These are phyloP conservation scores for Phytopythium ostracodes DNA, from an alignment of 352 stramenopile species.

Conservation along the genomic window DNA sequence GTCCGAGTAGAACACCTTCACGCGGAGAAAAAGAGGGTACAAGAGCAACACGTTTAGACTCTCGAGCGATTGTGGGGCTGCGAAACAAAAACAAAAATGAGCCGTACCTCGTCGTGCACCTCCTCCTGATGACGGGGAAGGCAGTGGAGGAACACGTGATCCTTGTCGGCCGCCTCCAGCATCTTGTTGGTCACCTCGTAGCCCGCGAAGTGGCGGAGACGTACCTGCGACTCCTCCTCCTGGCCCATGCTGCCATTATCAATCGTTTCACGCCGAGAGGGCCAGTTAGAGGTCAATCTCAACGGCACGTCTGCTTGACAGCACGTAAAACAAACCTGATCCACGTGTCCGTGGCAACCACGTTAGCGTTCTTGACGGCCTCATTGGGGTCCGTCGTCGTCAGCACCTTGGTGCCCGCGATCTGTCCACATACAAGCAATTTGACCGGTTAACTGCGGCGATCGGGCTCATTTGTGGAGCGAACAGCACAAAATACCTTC, in stretches of 20 bases:
- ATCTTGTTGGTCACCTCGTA: constrained; percentile 94
- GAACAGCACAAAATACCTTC: constrained; percentile 17
- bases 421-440: constrained; percentile 12
- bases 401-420: constrained; percentile 64
- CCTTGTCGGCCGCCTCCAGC: constrained; percentile 84
- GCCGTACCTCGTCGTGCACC: constrained; percentile 92
- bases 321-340: constrained; percentile 49
- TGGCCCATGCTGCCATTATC: constrained; percentile 83
- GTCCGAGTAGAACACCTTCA: constrained; percentile 92
- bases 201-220: constrained; percentile 92
- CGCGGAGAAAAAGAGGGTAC: background rate
- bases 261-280: too few relatives aligned
- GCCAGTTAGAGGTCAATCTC: background rate
- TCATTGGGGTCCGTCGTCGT: constrained; percentile 90
- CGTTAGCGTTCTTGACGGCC: constrained; percentile 92
- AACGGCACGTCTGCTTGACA: too few relatives aligned
- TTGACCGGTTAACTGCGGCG: background rate
- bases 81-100: too few relatives aligned
- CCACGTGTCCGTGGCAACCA: constrained; percentile 98
- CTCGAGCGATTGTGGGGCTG: too few relatives aligned
- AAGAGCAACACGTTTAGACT: background rate
- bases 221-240: constrained; percentile 92
- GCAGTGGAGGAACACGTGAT: constrained; percentile 98
- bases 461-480: background rate
- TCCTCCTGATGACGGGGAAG: constrained; percentile 96